These are phyloP conservation scores for Fagopyrum esculentum DNA, from an alignment of 148 eudicot species.

Conservation along the genomic window DNA sequence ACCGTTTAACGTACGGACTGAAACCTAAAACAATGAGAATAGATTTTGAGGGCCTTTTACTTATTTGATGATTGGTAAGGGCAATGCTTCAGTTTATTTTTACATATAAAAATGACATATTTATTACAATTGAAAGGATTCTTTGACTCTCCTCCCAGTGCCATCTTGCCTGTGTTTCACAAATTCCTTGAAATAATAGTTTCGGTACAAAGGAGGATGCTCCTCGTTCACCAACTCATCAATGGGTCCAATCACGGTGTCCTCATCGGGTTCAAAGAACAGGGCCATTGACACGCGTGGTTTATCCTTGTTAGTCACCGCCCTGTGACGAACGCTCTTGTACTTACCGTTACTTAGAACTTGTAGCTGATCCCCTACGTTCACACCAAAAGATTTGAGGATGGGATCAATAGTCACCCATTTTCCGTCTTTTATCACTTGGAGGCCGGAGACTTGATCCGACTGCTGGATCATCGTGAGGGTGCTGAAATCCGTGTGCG, in stretches of 20 bases:
- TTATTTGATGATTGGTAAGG: too few relatives aligned
- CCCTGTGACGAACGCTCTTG: too few relatives aligned
- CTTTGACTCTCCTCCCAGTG: background rate
- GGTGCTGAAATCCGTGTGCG: constrained; percentile 22
- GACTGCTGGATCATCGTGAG: constrained; percentile 25
- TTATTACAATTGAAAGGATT: constrained; percentile 4
- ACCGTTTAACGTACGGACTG: too few relatives aligned
- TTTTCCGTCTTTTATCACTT: constrained; percentile 21
- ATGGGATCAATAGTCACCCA: constrained; percentile 28
- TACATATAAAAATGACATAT: too few relatives aligned
- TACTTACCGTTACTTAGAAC: too few relatives aligned
- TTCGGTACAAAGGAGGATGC: background rate
- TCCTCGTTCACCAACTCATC: too few relatives aligned
- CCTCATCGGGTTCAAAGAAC: constrained; percentile 14
- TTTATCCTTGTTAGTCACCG: too few relatives aligned
- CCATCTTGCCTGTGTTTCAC: constrained; percentile 6
- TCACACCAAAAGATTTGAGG: constrained; percentile 25
- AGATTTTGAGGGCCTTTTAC: too few relatives aligned
- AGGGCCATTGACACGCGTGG: constrained; percentile 11
- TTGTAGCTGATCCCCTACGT: too few relatives aligned
- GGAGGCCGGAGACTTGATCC: constrained; percentile 23
- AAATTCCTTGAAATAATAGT: background rate
- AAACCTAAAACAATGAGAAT: too few relatives aligned
- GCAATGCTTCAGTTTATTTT: too few relatives aligned
- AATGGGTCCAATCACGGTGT: constrained; percentile 3